Conservation (phyloP, 768 basidiomycete genomes). For the Tephrocybe sp. region DNA sequence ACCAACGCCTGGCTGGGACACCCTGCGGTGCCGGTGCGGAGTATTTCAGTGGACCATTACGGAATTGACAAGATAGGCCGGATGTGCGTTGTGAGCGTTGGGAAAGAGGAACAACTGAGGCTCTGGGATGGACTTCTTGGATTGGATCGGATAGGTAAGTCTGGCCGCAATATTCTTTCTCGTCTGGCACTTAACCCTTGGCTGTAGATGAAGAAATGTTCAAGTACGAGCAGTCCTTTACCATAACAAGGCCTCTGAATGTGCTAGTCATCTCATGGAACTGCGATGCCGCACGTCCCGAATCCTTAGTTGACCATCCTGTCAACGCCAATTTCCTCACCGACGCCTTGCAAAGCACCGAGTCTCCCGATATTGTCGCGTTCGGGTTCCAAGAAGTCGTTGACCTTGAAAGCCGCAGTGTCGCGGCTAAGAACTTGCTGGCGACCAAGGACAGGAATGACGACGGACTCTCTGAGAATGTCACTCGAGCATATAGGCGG, state of each 20-base stretch:
- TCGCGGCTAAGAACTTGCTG: conserved; percentile 88
- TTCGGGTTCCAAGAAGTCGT: conserved; percentile 98
- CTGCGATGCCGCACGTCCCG: conserved; percentile 84
- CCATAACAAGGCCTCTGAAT: conserved; percentile 73
- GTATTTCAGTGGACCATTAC: conserved; percentile 66
- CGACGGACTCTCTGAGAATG: conserved; percentile 70
- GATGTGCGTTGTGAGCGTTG: conserved; percentile 72
- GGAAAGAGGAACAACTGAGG: conserved; percentile 66
- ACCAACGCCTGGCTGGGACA: conserved; percentile 91
- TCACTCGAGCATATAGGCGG: conserved; percentile 81
- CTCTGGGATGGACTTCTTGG: conserved; percentile 92
- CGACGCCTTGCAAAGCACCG: conserved; percentile 69
- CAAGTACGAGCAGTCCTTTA: conserved; percentile 74
- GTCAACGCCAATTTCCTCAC: conserved; percentile 81
- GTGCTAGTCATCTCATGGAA: conserved; percentile 91
- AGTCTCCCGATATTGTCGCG: conserved; percentile 81
- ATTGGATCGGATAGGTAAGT: conserved; percentile 83
- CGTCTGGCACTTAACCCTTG: not conserved
- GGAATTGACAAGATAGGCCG: conserved; percentile 68
- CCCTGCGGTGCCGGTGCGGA: conserved; percentile 57
- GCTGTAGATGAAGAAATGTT: conserved; percentile 68
- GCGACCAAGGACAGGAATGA: conserved; percentile 65
- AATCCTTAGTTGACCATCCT: conserved; percentile 57
- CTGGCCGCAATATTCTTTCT: not conserved
- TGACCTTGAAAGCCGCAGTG: conserved; percentile 88